Conservation (phyloP, 1,139 yeast genomes). For the Geotrichum cucujoidarum region DNA sequence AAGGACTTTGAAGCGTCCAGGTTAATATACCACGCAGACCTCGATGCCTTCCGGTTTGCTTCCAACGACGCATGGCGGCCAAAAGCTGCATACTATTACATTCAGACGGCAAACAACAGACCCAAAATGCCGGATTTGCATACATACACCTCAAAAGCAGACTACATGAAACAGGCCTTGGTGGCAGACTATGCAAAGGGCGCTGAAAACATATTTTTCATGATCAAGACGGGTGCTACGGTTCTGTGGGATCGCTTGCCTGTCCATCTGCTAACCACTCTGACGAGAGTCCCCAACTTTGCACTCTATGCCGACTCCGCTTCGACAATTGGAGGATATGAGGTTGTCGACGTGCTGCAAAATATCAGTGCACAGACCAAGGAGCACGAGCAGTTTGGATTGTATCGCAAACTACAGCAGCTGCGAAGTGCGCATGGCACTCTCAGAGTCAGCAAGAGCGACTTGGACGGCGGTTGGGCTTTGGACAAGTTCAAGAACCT, state of each 20-base stretch:
- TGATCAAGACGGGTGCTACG: constrained; percentile 39
- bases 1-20: background rate
- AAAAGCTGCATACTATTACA: constrained; percentile 7
- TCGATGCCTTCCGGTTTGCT: constrained; percentile 8
- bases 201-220: constrained; percentile 29
- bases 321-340: constrained; percentile 34
- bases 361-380: constrained; percentile 29
- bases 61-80: constrained; percentile 20
- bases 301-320: constrained; percentile 37
- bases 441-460: constrained; percentile 7
- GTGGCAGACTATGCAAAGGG: constrained; percentile 28
- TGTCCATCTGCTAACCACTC: constrained; percentile 35
- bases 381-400: constrained; percentile 25
- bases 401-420: constrained; percentile 31
- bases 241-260: constrained; percentile 39
- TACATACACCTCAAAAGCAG: constrained; percentile 7
- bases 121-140: background rate
- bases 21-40: constrained; percentile 2
- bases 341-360: constrained; percentile 33
- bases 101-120: background rate
- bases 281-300: constrained; percentile 35
- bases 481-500: constrained; percentile 39
- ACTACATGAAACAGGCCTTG: constrained; percentile 25
- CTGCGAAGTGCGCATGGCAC: constrained; percentile 26
- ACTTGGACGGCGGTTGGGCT: constrained; percentile 32